Percentiles rank a stretch among this genome's conserved stretches.
Conservation (phyloP, 2,329 filamentous ascomycete species). For the Helotiales sp. region DNA sequence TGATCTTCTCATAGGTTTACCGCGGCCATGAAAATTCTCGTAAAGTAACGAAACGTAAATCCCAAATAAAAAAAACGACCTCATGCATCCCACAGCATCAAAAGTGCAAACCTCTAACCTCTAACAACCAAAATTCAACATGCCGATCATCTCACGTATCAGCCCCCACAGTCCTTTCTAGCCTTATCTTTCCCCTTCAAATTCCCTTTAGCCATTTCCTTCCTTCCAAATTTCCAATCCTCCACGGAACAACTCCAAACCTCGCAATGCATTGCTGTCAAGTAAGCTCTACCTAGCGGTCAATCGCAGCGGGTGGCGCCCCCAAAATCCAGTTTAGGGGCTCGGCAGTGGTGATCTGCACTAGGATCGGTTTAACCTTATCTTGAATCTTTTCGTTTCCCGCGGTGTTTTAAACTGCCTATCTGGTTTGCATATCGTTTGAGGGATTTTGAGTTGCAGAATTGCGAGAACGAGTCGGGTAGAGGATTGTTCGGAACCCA, state of each 20-base stretch:
- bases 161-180: neutral
- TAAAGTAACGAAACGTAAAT: neutral
- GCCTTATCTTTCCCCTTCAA: neutral
- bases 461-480: neutral
- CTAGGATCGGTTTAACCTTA: constrained; percentile 3
- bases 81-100: neutral
- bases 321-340: neutral
- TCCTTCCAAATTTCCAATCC: neutral
- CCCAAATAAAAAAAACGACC: neutral
- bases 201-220: neutral
- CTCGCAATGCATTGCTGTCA: neutral
- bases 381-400: neutral
- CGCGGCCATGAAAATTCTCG: neutral
- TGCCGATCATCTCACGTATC: neutral
- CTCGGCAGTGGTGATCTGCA: constrained; percentile 4
- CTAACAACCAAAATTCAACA: neutral
- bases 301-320: neutral
- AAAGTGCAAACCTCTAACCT: neutral
- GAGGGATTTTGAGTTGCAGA: neutral
- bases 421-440: neutral
- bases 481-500: neutral
- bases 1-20: neutral
- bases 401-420: neutral
- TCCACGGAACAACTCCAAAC: neutral
- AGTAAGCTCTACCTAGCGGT: neutral